Conservation (phyloP, 2,329 filamentous ascomycete species). For the Fusarium incarnatum region DNA sequence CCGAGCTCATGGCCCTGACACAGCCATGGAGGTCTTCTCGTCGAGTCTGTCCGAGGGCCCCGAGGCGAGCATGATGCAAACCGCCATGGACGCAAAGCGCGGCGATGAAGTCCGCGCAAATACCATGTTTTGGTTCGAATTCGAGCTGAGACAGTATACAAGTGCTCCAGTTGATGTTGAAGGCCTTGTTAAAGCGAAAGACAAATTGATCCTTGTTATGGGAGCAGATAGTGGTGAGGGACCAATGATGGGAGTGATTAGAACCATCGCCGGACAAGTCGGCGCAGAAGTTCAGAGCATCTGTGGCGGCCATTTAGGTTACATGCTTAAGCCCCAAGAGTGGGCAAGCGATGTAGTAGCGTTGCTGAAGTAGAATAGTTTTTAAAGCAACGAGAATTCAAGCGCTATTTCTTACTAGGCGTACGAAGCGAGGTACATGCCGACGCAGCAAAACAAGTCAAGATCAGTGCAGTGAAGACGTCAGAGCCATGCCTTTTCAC, state of each 20-base stretch:
- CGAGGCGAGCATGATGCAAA: neutral
- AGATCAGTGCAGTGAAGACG: neutral
- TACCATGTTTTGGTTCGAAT: neutral
- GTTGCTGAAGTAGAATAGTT: neutral
- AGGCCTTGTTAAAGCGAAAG: neutral
- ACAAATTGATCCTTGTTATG: neutral
- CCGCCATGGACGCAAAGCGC: neutral
- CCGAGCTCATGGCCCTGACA: neutral
- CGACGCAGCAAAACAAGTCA: neutral
- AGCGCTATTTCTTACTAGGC: too few species aligned
- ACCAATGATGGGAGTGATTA: neutral
- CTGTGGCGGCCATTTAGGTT: neutral
- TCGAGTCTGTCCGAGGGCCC: neutral
- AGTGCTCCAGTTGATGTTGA: neutral
- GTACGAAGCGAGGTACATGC: neutral
- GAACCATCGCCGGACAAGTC: rapidly evolving
- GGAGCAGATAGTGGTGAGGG: neutral
- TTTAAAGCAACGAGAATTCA: too few species aligned
- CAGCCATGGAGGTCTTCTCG: neutral
- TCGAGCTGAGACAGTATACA: neutral
- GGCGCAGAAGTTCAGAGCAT: neutral
- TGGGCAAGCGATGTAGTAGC: neutral
- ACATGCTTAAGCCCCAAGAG: neutral
- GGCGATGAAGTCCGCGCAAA: neutral
- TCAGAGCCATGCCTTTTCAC: neutral